Percentiles rank a stretch among this genome's conserved stretches.
Evolutionary conservation across 2,329 filamentous ascomycete genomes (phyloP).

Genomic region (Epichloe typhina): DNA sequence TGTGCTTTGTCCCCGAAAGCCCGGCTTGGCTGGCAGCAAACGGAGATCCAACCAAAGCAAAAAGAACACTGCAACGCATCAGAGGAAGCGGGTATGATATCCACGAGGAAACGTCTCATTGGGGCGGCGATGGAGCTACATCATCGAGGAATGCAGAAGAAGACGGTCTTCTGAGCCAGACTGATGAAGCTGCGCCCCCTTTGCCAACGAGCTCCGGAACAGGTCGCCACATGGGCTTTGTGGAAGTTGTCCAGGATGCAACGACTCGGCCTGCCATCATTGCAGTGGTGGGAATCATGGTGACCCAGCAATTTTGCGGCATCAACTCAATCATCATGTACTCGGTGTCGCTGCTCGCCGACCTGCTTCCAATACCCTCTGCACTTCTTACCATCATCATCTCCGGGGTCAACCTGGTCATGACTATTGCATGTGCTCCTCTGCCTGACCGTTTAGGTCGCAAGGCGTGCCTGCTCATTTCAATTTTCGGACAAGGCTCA

Average conservation of each 20-base stretch:
- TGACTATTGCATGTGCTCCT: constrained; percentile 69
- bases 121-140: constrained; percentile 32
- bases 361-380: constrained; percentile 68
- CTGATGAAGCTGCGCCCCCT: constrained; percentile 10
- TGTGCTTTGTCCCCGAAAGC: constrained; percentile 74
- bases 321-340: constrained; percentile 99
- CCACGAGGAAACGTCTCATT: constrained; percentile 55
- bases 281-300: constrained; percentile 81
- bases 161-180: constrained; percentile 48
- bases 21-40: constrained; percentile 73
- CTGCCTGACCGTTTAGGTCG: constrained; percentile 79
- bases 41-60: constrained; percentile 47
- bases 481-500: constrained; percentile 71
- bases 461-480: constrained; percentile 71
- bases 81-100: constrained; percentile 58
- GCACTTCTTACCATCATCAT: constrained; percentile 77
- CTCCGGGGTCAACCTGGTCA: constrained; percentile 72
- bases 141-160: constrained; percentile 42
- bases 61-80: constrained; percentile 58
- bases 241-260: constrained; percentile 53
- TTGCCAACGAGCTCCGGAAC: background rate
- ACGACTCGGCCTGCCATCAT: constrained; percentile 61
- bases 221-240: constrained; percentile 39
- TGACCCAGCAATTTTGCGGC: constrained; percentile 81
- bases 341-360: constrained; percentile 75